Evolutionary conservation across 2,329 filamentous ascomycete genomes (phyloP), one percentile per base, ranked within the genome.

Genomic region (Colletotrichum cordylinicola): DNA sequence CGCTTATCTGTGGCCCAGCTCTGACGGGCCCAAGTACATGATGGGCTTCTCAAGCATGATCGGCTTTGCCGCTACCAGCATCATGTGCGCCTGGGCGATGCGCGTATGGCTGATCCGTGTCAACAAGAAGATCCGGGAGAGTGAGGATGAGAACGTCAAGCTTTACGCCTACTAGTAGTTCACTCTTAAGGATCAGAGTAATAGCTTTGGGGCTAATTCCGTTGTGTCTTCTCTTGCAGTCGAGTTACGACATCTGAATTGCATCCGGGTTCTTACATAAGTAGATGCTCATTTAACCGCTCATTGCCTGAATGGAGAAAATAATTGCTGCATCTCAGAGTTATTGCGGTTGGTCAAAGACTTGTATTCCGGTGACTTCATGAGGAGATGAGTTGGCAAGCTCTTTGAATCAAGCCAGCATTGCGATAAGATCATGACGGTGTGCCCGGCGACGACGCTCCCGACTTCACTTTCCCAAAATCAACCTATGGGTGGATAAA

Each of bases 1-100:
- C 10, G 85, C 88, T 80, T 87, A 90, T 77, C 78, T 91, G 4
- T 91, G 90, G 80, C 90, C 89, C 0, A 79, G 80, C 1, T 78
- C 83, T 0, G 88, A 91, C 73, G 81, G 82, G 24, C 89, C 89
- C 0, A 88, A 89, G 78, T 89, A 89, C 75, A 79, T 88, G 6
- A 86, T 84, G 80, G 87, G 82, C 70, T 89, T 85, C 80, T 94
- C 93, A 1, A 91, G 92, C 76, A 94, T 95, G 82, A 96, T 96
- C 80, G 92, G 91, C 4, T 76, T 76, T 43, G 74, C 74, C 15
- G 62, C 65, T 29, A 21, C 43, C 13, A 73, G 74, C 56, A 69
- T 73, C 48, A 55, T 39, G 37, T 64, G 69, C 29, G 74, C 78
- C 13, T 79, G 78, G 78, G 78, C 21, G 7, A 78, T 76, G 74